Evolutionary conservation across 139 green algal species (phyloP), one percentile per base, ranked within the genome.

Genomic region (Edaphochlamys debaryana): DNA sequence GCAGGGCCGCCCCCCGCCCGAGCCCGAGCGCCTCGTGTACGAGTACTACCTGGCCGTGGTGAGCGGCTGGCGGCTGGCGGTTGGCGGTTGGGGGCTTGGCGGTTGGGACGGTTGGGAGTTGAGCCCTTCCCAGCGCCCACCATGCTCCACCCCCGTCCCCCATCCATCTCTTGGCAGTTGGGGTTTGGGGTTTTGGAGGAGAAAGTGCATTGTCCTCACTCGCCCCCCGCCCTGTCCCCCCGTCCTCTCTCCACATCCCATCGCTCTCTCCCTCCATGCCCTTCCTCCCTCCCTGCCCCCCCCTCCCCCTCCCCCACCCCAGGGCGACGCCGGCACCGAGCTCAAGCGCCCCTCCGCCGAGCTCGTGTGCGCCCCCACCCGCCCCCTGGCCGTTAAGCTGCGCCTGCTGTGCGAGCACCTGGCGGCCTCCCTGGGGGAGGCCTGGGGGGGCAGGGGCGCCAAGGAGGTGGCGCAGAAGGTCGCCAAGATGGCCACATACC

Each of bases 371-470:
- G 67, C n/a, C 52, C 69, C 50, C 41, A 56, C 74, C 29, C 63
- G 77, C 38, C 88, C 86, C 25, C 82, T 92, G 77, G 69, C 72
- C 17, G 50, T 80, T 34, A 91, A 90, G 69, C 81, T 92, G 69
- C 67, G 42, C 25, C 64, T 60, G 42, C 62, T 92, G 64, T 40
- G 90, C 50, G 67, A 88, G 45, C 87, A 83, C 56, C 40, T 92
- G 32, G 5, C 81, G 25, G 48, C 68, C 38, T 67, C 54, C 36
- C 64, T 90, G 50, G 25, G 48, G 25, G 64, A 75, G 32, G 77
- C 64, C 36, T 83, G 77, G 77, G 77, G 77, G 27, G 77, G 77
- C 25, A 34, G 25, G n/a, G 77, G 75, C 69, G 67, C 45, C 23
- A 68, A 80, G 56, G 79, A 89, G 25, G 38, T 80, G 45, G 70